Conservation (phyloP, 176 grass and related monocot species). For the Triticum dicoccoides region DNA sequence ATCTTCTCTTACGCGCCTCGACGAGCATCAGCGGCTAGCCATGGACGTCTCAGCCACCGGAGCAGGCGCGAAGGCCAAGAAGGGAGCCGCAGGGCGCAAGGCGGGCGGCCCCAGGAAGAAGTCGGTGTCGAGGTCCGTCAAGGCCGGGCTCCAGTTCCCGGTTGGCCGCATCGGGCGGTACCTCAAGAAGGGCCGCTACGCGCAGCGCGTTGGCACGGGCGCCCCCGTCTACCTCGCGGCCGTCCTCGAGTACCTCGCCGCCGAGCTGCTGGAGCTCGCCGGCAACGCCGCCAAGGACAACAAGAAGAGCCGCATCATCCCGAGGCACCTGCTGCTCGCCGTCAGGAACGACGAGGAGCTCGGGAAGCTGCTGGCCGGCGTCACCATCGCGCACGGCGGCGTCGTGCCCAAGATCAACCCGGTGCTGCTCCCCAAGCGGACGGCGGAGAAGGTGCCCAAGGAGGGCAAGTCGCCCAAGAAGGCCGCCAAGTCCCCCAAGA, state of each 20-base stretch:
- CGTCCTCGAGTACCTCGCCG: conserved; percentile 76
- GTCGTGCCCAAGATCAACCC: conserved; percentile 62
- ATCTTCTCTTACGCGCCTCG: no score
- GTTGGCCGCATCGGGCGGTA: conserved; percentile 63
- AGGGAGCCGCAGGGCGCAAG: conserved; percentile 40
- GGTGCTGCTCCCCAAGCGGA: conserved; percentile 55
- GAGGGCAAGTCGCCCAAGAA: conserved; percentile 54
- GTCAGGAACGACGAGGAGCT: conserved; percentile 67
- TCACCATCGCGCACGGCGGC: conserved; percentile 56
- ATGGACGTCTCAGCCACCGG: conserved; percentile 26
- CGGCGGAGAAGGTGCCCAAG: conserved; percentile 38
- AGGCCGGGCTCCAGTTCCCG: conserved; percentile 76
- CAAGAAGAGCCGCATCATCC: conserved; percentile 64
- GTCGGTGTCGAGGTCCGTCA: conserved; percentile 43
- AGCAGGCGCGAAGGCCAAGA: conserved; percentile 39
- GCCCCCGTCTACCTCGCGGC: conserved; percentile 72
- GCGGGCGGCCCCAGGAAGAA: conserved; percentile 50
- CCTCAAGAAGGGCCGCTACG: conserved; percentile 71
- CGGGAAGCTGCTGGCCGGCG: conserved; percentile 49
- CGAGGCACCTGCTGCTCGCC: conserved; percentile 49
- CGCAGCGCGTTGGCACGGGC: conserved; percentile 51
- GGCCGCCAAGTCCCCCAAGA: conserved; percentile 41
- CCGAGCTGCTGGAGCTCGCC: conserved; percentile 66
- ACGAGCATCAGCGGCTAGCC: not conserved
- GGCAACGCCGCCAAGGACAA: conserved; percentile 61